Evolutionary conservation across 495 filamentous ascomycete species (phyloP).

Genomic region (Chlorociboria aeruginascens): DNA sequence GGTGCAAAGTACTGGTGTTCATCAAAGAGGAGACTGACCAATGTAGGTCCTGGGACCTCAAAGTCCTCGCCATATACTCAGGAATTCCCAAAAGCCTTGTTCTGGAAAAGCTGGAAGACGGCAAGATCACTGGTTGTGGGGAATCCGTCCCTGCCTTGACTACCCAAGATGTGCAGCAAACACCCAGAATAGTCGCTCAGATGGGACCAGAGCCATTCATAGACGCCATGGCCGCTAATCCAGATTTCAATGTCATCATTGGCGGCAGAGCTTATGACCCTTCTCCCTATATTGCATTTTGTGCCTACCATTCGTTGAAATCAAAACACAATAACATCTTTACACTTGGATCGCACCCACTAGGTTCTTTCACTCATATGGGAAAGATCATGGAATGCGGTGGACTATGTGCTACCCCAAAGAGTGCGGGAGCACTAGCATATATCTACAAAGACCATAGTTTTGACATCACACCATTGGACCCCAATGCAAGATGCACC

Average conservation of each 20-base stretch:
- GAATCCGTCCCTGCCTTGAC: slow-evolving; percentile 27
- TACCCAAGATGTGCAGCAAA: slow-evolving; percentile 24
- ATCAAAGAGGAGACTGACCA: background rate
- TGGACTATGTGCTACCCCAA: slow-evolving; percentile 32
- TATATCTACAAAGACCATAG: slow-evolving; percentile 27
- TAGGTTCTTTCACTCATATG: slow-evolving; percentile 33
- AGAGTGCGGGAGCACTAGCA: slow-evolving; percentile 25
- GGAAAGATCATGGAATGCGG: slow-evolving; percentile 44
- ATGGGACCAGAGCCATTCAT: slow-evolving; percentile 28
- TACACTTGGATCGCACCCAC: slow-evolving; percentile 9
- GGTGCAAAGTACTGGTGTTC: background rate
- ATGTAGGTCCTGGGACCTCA: slow-evolving; percentile 22
- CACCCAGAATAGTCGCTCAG: slow-evolving; percentile 24
- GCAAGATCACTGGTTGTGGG: slow-evolving; percentile 14
- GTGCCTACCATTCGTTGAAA: slow-evolving; percentile 15
- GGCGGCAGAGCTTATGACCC: slow-evolving; percentile 40
- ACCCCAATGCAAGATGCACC: slow-evolving; percentile 24
- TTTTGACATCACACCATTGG: slow-evolving; percentile 31
- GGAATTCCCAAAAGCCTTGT: slow-evolving; percentile 24
- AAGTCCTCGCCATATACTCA: slow-evolving; percentile 29
- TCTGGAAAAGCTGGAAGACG: slow-evolving; percentile 16
- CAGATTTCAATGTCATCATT: slow-evolving; percentile 33
- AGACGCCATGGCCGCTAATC: slow-evolving; percentile 26
- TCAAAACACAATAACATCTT: background rate
- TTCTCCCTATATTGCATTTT: slow-evolving; percentile 34